Conservation (phyloP, 1,284 basidiomycete genomes). For the Cyathus olla region DNA sequence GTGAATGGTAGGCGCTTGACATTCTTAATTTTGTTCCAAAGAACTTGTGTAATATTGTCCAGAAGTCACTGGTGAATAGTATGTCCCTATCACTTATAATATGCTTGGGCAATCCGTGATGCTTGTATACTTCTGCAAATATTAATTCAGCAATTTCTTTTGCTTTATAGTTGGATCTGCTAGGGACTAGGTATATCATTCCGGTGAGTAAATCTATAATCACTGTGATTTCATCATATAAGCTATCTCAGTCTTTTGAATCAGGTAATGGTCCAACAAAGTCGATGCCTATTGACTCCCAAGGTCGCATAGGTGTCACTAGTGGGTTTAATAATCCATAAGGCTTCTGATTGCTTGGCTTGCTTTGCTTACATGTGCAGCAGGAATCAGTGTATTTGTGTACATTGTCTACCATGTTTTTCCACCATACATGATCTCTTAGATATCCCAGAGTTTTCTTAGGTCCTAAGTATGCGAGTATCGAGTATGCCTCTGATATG, state of each 20-base stretch:
- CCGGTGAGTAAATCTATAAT: slow-evolving; percentile 46
- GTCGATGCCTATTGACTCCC: slow-evolving; percentile 49
- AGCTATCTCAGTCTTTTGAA: slow-evolving; percentile 15
- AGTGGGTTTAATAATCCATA: slow-evolving; percentile 42
- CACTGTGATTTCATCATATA: slow-evolving; percentile 22
- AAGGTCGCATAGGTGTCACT: slow-evolving; percentile 32
- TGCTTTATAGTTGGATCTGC: slow-evolving; percentile 35
- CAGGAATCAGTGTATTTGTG: slow-evolving; percentile 31
- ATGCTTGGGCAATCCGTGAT: slow-evolving; percentile 46
- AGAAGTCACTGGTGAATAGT: slow-evolving; percentile 53
- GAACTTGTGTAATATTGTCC: slow-evolving; percentile 43
- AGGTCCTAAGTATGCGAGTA: slow-evolving; percentile 38
- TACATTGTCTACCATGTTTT: slow-evolving; percentile 26
- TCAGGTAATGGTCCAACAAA: slow-evolving; percentile 28
- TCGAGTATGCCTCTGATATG: slow-evolving; percentile 35
- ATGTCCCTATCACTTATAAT: slow-evolving; percentile 54
- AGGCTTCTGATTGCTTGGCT: slow-evolving; percentile 31
- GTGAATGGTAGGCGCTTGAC: slow-evolving; percentile 54
- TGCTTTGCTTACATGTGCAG: slow-evolving; percentile 28
- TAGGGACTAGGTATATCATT: slow-evolving; percentile 43
- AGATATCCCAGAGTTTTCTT: slow-evolving; percentile 38
- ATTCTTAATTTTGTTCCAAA: slow-evolving; percentile 35
- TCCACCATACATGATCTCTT: slow-evolving; percentile 43
- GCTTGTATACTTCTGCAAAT: slow-evolving; percentile 42
- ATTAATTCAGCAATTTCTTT: slow-evolving; percentile 47